Base-by-base conservation (phyloP, 2,329 filamentous ascomycete genomes). In the Delphinella strobiligena region DNA sequence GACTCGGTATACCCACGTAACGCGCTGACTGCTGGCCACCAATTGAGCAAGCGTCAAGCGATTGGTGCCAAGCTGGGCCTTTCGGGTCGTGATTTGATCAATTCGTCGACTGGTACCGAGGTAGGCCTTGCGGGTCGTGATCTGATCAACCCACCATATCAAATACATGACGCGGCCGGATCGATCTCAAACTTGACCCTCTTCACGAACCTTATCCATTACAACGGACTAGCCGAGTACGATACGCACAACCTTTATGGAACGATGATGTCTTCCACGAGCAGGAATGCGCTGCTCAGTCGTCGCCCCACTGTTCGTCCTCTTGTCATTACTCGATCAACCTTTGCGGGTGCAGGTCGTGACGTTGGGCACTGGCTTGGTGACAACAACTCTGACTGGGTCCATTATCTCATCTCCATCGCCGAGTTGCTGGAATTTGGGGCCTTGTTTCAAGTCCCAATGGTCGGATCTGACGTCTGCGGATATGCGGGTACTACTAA, bases 241-340 rank as follows among this genome's bases (percentile, higher is more conserved):
- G 83, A 88, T 49, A 82, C 77, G 0, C 83, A 88, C 56, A 87
- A 87, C 49, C 59, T 87, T 1, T 86, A 83, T 55, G 83, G 83
- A 1, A 72, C 74, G 51, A 69, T 84, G 76, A 88, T 87, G 82
- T 80, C 78, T 1, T 60, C 67, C 14, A 63, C 73, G 4, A 82
- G 79, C 0, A 71, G 74, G 38, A 58, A 69, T 10, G 77, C 82
- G 1, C 82, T 88, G 80, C 57, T 75, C 5, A 59, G 64, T 10
- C 73, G 82, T 7, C 72, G 80, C 0, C 80, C 82, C 0, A 55
- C 58, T 1, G 60, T 75, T 4, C 73, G 82, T 0, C 81, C 83
- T 1, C 55, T 88, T 43, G 66, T 88, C 35, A 82, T 89, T 48
- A 85, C 82, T 0, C 75, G 83, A 17, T 81, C 76, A 15, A 88